A percentile compares a stretch with the other conserved stretches of the same genome.
phyloP scores from a whole-genome alignment of 768 basidiomycete genomes.

The Mycena venus region DNA sequence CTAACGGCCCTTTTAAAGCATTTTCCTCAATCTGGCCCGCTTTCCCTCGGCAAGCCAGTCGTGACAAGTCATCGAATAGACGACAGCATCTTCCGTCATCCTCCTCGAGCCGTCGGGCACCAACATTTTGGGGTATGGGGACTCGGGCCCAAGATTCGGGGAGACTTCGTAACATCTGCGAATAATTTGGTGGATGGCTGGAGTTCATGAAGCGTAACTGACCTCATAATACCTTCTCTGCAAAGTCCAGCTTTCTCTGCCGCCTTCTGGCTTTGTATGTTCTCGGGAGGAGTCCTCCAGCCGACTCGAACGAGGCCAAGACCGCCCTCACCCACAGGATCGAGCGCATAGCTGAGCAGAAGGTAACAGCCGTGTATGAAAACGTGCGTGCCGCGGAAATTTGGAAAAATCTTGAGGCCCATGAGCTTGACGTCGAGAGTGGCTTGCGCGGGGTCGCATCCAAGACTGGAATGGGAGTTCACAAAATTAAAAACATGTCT shows the following conservation, averaged over 20 bases:
- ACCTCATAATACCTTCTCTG: conserved; percentile 37
- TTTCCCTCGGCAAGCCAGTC: conserved; percentile 35
- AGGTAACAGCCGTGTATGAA: conserved; percentile 34
- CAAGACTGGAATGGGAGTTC: conserved; percentile 28
- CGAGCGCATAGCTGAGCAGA: conserved; percentile 33
- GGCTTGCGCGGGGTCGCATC: conserved; percentile 37
- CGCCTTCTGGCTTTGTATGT: conserved; percentile 34
- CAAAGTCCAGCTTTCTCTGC: conserved; percentile 34
- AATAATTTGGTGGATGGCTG: neutral
- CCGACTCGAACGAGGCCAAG: conserved; percentile 36
- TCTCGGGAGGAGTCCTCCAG: conserved; percentile 36
- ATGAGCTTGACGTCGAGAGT: conserved; percentile 36
- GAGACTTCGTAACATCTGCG: conserved; percentile 39
- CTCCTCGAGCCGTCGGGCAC: conserved; percentile 33
- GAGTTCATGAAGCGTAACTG: neutral
- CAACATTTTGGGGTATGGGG: conserved; percentile 26
- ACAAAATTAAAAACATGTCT: neutral
- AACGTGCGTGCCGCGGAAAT: conserved; percentile 35
- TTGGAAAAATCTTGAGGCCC: conserved; percentile 35
- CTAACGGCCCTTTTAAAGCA: neutral
- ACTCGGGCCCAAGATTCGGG: conserved; percentile 15
- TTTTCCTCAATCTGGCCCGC: conserved; percentile 12
- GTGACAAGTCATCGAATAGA: conserved; percentile 38
- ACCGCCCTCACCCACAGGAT: conserved; percentile 26
- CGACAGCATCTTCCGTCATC: conserved; percentile 37